Base-by-base conservation (phyloP, 352 stramenopile genomes). In the Lagenidium giganteum region DNA sequence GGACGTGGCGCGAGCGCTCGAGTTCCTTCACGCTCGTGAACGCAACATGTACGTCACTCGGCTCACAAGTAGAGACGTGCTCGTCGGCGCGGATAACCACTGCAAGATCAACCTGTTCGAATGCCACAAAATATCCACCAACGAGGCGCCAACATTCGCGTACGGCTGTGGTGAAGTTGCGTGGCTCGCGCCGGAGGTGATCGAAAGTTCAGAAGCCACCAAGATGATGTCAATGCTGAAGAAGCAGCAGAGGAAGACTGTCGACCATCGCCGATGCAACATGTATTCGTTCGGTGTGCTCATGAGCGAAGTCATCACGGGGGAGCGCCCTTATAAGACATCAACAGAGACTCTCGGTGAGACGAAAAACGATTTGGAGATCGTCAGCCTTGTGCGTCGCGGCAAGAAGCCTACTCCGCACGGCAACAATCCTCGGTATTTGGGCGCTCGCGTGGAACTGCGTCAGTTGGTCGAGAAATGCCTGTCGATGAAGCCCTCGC, bases 1-100 rank as follows among this genome's bases (percentile, higher is more conserved):
- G 14, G 77, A 89, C 28, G 42, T 89, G 14, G 75, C 77, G 11
- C 48, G 57, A 17, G 74, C 67, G 8, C 63, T 92, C n/a, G 47
- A 61, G 20, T 87, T 84, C 50, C 42, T 92, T 52, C 77, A 92
- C 47, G 57, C 51, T 23, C 53, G 21, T 35, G 51, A 49, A 13
- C 40, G 42, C n/a, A 51, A 56, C 30, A 39, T 54, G 47, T 53
- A 47, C 23, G 42, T 68, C 23, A 34, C 33, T 8, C 38, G 34
- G 4, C 40, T 68, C 12, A 49, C 42, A 11, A 61, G 41, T 32
- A 54, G 50, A 17, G 60, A 60, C 24, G 42, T 68, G 25, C 47
- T 68, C 16, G 59, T 68, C 8, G 61, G 52, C 37, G 51, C 17
- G 17, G 39, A 45, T 1, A 25, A 54, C 17, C 29, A 57, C 16